These are phyloP conservation scores for Amanita thiersii DNA, from an alignment of 768 basidiomycete species.

Conservation along the genomic window DNA sequence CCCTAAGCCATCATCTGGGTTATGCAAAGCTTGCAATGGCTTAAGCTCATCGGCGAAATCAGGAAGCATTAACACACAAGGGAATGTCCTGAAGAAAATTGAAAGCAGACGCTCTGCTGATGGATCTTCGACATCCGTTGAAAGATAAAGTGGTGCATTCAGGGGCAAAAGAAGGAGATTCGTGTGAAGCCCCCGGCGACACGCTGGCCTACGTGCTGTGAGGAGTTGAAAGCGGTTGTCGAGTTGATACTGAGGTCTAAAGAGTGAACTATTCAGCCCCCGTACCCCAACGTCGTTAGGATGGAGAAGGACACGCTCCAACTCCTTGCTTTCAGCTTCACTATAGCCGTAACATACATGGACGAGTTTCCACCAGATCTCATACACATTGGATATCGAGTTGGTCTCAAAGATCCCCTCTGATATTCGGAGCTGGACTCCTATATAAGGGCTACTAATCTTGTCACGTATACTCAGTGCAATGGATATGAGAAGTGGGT, in stretches of 20 bases:
- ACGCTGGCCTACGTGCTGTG: background rate
- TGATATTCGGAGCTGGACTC: slow-evolving; percentile 60
- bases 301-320: slow-evolving; percentile 17
- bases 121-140: slow-evolving; percentile 48
- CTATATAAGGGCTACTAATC: slow-evolving; percentile 45
- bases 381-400: slow-evolving; percentile 31
- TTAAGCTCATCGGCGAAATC: slow-evolving; percentile 34
- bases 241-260: too few relatives aligned
- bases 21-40: slow-evolving; percentile 27
- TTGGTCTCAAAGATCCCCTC: slow-evolving; percentile 53
- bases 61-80: slow-evolving; percentile 51
- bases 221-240: too few relatives aligned
- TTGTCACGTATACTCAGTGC: slow-evolving; percentile 34
- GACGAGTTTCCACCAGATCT: slow-evolving; percentile 53
- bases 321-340: slow-evolving; percentile 10
- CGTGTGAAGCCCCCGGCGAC: slow-evolving; percentile 20
- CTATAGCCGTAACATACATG: slow-evolving; percentile 13
- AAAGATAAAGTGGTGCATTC: slow-evolving; percentile 57
- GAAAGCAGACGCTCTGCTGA: slow-evolving; percentile 31
- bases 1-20: slow-evolving; percentile 38
- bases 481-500: slow-evolving; percentile 34
- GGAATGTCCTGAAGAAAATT: slow-evolving; percentile 45
- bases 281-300: slow-evolving; percentile 12
- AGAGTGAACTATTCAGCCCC: too few relatives aligned
- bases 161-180: slow-evolving; percentile 21